Evolutionary conservation across 2,329 filamentous ascomycete species (phyloP).

Genomic region (Talaromyces sp.): DNA sequence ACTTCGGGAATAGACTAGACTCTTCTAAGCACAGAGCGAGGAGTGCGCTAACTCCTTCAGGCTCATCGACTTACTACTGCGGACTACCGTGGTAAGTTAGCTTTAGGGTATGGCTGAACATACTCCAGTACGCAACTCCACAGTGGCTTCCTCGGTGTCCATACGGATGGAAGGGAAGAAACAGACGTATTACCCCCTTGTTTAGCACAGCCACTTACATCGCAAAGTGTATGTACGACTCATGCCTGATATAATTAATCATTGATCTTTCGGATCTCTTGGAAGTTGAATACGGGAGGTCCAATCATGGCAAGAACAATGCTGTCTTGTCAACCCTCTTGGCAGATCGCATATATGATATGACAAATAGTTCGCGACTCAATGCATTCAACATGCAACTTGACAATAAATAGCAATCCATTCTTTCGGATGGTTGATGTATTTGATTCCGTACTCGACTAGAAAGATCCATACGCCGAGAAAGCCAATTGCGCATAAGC

Average conservation of each 20-base stretch:
- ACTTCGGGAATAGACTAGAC: not conserved
- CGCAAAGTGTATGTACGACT: not conserved
- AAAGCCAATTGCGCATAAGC: not conserved
- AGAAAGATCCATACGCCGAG: not conserved
- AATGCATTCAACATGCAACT: not conserved
- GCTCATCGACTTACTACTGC: not conserved
- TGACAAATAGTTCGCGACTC: not conserved
- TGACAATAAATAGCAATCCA: not conserved
- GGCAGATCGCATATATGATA: not conserved
- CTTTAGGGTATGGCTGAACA: not conserved
- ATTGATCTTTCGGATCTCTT: not conserved
- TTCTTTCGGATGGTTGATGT: not conserved
- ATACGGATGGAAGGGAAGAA: not conserved
- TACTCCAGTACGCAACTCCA: not conserved
- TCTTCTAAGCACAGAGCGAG: not conserved
- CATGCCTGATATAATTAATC: not conserved
- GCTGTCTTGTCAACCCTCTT: not conserved
- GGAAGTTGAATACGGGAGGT: not conserved
- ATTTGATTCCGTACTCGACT: not conserved
- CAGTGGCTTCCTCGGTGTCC: not conserved
- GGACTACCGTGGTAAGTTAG: not conserved
- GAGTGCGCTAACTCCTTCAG: not conserved
- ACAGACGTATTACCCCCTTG: not conserved
- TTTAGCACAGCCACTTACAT: not conserved
- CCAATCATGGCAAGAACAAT: not conserved